Evolutionary conservation across 108 stramenopile species (phyloP).

Genomic region (Nitzschia sp.): DNA sequence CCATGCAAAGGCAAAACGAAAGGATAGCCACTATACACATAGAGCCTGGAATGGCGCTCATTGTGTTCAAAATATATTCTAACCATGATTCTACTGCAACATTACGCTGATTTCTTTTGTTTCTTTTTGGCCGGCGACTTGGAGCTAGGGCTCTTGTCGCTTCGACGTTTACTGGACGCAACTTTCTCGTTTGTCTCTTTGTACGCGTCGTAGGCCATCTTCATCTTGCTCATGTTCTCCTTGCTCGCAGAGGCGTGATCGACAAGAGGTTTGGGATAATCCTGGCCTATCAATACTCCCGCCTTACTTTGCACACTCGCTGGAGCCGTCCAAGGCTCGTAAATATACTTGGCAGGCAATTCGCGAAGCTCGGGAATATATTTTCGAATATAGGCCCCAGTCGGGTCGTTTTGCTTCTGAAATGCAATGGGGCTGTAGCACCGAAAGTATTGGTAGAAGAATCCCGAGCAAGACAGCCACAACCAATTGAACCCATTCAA

Average conservation of each 20-base stretch:
- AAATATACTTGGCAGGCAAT: conserved; percentile 92
- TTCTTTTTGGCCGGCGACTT: not conserved
- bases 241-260: conserved; percentile 80
- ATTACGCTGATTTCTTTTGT: too few species aligned
- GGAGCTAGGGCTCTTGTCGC: not conserved
- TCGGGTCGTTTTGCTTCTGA: conserved; percentile 88
- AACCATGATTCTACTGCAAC: too few species aligned
- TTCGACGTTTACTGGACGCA: not conserved
- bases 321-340: conserved; percentile 97
- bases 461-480: conserved; percentile 89
- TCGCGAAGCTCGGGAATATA: conserved; percentile 79
- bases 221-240: conserved; percentile 91
- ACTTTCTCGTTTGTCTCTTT: conserved; percentile 35
- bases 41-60: too few species aligned
- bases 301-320: conserved; percentile 55
- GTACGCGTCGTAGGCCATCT: conserved; percentile 80
- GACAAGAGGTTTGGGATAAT: conserved; percentile 93
- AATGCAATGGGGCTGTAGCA: conserved; percentile 92
- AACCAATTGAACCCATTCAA: conserved; percentile 97
- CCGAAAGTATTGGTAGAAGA: conserved; percentile 95
- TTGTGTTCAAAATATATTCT: too few species aligned
- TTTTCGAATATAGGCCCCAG: conserved; percentile 91
- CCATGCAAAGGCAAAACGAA: too few species aligned
- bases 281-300: conserved; percentile 73
- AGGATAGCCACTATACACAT: too few species aligned